Base-by-base conservation (phyloP, 306 rosid genomes). In the Pachyrhizus erosus region DNA sequence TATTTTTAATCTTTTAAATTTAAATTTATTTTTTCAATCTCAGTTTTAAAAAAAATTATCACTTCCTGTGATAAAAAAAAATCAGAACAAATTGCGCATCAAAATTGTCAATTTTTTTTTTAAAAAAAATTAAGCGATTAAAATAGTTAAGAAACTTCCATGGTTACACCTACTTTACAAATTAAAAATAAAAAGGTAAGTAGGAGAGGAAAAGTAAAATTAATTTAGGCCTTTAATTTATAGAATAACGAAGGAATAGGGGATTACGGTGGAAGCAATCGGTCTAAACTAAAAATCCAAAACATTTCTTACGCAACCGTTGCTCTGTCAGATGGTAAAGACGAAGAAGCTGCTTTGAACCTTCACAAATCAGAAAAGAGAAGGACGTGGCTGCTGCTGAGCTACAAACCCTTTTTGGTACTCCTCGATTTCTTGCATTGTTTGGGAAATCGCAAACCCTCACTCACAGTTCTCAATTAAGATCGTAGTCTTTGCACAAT, bases 381-480 rank as follows among this genome's bases (percentile, higher is more conserved):
- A 14, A 2, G 0, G 43, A 64, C 9, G 13, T 2, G 0, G 70
- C 33, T 2, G 70, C 33, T 2, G 13, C 45, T 17, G 9, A 29
- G 9, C 3, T 5, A 4, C 18, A 23, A 27, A 27, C 42, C 10
- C 42, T 29, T 10, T 1, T 17, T 29, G 21, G 13, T 31, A 0
- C 17, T 24, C n/a, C 9, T 60, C 13, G 18, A 60, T 37, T 58
- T 58, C n/a, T 24, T 58, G 3, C 66, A 26, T 1, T 7, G 37
- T 60, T 60, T 1, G 17, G 40, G n/a, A 75, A 75, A 55, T 75
- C 24, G 12, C 45, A 51, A 73, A 21, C 31, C 65, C 48, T 73
- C 29, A 51, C 48, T 73, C 29, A 51, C 26, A 17, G 2, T 70
- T 70, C 23, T 45, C 67, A 51, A 18, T 33, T 40, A n/a, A n/a